Base-by-base conservation (phyloP, 1,284 basidiomycete species). In the Cystobasidium slooffiae region DNA sequence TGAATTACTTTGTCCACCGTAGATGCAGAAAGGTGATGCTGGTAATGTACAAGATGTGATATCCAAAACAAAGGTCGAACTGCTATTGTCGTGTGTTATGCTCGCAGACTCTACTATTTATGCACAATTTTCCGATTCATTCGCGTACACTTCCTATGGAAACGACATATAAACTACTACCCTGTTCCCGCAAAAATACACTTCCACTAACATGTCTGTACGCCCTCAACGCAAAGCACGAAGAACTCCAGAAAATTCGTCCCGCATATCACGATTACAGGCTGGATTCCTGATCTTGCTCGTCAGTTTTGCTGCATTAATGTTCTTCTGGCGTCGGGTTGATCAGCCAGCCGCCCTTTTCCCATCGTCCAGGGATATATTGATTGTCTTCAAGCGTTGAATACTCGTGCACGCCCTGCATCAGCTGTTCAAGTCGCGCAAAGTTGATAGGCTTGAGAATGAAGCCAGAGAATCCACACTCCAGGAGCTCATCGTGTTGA, bases 351-450 rank as follows among this genome's bases (percentile, higher is more conserved):
- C 72, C 72, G 14, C 72, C 72, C 31, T 59, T 64, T 61, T 74
- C 72, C 72, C 72, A 74, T 20, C 72, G 64, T n/a, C 72, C 72
- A 16, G 72, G 64, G 4, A 51, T 20, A 80, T 92, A 92, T 0
- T 88, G 82, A 78, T 91, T 88, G 16, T 80, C 82, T 41, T 83
- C 79, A 24, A 90, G 85, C 79, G 88, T 86, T 0, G 77, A 78
- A 0, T 82, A 79, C 77, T 91, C 88, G 12, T 84, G 84, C 20
- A 91, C 85, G 0, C 89, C 90, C 12, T 83, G 82, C 44, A 93
- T 81, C 37, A 93, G 85, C 1, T 82, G 79, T n/a, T 85, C 82
- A 5, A 93, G 84, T 14, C 91, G 85, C 75, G 77, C 76, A 46
- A 79, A 79, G 43, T 79, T 78, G 67, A 80, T 69, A 6, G 79